Evolutionary conservation across 2,329 filamentous ascomycete species (phyloP), one percentile per base, ranked within the genome.

Genomic region (Colletotrichum zoysiae): DNA sequence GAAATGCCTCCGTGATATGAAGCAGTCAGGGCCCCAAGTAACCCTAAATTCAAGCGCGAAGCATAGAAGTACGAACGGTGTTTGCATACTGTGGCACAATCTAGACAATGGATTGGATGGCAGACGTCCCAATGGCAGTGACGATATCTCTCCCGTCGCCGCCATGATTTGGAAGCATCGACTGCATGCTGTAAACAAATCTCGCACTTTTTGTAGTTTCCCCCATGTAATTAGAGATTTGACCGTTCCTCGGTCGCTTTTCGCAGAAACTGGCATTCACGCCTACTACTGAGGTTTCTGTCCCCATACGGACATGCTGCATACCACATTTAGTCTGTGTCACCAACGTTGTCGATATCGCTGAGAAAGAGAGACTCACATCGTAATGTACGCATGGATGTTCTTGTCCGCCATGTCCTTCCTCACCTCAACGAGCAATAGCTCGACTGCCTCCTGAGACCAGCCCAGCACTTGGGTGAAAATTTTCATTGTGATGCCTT

Each of bases 341-440:
- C 26, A 5, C 44, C 14, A 16, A 26, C 5, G 6, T 3, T 20
- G 26, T 46, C 1, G 53, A 23, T 30, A 0, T 23, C 30, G 16
- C n/a, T 38, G 55, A 7, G 48, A n/a, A 9, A 14, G 5, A 5
- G 8, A 7, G 38, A 76, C 78, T 76, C 53, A 78, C 77, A 77
- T 75, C 14, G 76, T 76, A 57, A 77, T 77, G 65, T 78, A 81
- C 26, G 78, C 78, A 51, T 81, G 79, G 51, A 81, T 80, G 33
- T 75, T 75, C 46, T 74, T 68, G 66, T 81, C 71, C 55, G 69
- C 71, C 71, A 81, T 68, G 61, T 80, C 78, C 55, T 76, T 77
- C 57, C 78, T 74, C 33, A 81, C 79, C 7, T 78, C 76, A 14
- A 77, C 75, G 8, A 81, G 75, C 42, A 81, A 70, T 7, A 77